phyloP scores from a whole-genome alignment of 2,329 filamentous ascomycete genomes.

The Diaporthe citriasiana region DNA sequence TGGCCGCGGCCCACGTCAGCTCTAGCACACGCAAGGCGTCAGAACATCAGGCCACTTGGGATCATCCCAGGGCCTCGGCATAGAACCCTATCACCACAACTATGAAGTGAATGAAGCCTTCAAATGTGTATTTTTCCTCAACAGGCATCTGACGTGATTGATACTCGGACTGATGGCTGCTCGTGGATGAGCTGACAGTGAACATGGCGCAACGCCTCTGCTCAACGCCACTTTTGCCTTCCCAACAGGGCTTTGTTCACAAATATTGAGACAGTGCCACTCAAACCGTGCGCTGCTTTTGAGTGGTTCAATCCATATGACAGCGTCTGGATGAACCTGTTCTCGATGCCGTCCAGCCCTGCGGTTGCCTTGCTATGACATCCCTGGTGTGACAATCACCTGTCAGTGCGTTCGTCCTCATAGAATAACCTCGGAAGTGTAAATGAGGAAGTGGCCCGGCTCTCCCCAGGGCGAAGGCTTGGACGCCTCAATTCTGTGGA shows the following conservation, averaged over 20 bases:
- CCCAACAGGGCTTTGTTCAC: not conserved
- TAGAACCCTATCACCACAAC: not conserved
- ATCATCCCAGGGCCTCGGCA: not conserved
- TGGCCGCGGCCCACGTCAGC: constrained; percentile 5
- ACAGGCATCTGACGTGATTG: not conserved
- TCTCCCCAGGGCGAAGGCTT: not conserved
- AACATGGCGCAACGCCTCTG: not conserved
- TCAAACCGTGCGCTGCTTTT: not conserved
- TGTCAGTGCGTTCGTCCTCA: not conserved
- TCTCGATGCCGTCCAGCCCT: not conserved
- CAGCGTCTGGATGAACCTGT: not conserved
- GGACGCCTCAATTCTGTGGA: not conserved
- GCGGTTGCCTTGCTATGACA: not conserved
- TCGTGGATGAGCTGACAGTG: not conserved
- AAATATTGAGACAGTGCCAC: not conserved
- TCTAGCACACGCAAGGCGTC: not conserved
- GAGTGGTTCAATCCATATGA: not conserved
- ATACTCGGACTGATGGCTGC: not conserved
- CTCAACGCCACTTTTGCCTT: constrained; percentile 7
- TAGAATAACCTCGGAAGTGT: not conserved
- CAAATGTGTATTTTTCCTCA: not conserved
- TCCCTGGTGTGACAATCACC: not conserved
- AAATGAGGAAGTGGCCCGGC: not conserved
- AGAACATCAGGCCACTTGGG: not conserved
- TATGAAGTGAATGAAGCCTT: not conserved